Base-by-base conservation (phyloP, 306 rosid genomes). In the Dalbergia oliveri region DNA sequence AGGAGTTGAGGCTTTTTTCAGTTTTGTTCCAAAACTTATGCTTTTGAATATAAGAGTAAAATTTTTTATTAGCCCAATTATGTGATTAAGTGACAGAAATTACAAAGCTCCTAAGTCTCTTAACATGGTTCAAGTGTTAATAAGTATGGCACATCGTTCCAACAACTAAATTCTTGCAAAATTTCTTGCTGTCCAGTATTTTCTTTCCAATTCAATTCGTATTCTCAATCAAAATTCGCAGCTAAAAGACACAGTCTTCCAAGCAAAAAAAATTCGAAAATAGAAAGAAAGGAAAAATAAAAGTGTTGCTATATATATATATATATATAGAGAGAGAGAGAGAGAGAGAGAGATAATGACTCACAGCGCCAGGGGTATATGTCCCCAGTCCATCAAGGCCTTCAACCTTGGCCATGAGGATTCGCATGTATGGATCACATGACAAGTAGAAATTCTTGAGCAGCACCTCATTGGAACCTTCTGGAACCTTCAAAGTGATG, bases 401-500 rank as follows among this genome's bases (percentile, higher is more conserved):
- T 1, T 35, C 69, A 5, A 15, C 8, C 58, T 69, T 69, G 66
- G 4, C 53, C 87, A 84, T 86, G 3, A 61, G 50, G 3, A 34
- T 4, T 15, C 82, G 69, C 91, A 81, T 50, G 84, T 79, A 86
- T 0, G 97, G 97, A 57, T 91, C 92, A 8, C 90, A 86, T 5
- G 93, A 86, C 37, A 91, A 62, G 83, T 86, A 88, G 44, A 91
- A 89, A 62, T 89, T 91, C 59, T 91, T 89, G 0, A 89, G 78
- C 5, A 91, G 64, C 8, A 89, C 49, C 5, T 83, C 82, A 33
- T 65, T 66, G 51, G 87, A 86, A 31, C 71, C 85, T 13, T 88
- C 60, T 69, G 82, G 68, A 75, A 88, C 34, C 41, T 82, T 75
- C 10, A 84, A 34, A 31, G 16, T 61, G 26, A 83, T 72, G 50